Conservation (phyloP, 2,329 filamentous ascomycete genomes). For the Fusarium sp. region DNA sequence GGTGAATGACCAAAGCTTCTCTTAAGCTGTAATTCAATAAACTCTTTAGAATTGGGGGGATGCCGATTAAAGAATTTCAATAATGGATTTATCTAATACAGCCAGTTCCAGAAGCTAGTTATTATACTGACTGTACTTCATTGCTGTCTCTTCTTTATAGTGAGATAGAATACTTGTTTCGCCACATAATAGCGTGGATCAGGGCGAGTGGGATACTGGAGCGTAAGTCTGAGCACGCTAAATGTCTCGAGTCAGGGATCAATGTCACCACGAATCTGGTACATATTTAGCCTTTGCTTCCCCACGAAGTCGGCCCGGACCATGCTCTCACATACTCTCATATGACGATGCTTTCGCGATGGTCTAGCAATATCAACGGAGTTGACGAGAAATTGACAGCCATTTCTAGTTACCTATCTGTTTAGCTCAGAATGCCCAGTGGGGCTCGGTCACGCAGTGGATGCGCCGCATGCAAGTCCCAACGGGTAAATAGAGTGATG, state of each 20-base stretch:
- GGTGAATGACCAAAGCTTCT: too few relatives aligned
- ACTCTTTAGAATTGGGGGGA: too few relatives aligned
- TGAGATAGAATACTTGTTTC: background rate
- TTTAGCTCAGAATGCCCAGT: background rate
- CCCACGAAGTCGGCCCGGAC: background rate
- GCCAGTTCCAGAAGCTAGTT: too few relatives aligned
- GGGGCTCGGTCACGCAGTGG: background rate
- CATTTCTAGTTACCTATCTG: rapidly evolving
- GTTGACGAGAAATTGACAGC: rapidly evolving
- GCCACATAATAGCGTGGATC: background rate
- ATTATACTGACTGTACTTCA: too few relatives aligned
- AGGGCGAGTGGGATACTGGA: too few relatives aligned
- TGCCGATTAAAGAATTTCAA: too few relatives aligned
- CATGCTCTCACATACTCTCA: background rate
- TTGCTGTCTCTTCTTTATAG: background rate
- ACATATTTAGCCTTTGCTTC: background rate
- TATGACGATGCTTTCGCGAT: rapidly evolving
- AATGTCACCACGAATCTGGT: background rate
- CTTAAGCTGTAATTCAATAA: too few relatives aligned
- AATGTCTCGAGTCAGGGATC: background rate
- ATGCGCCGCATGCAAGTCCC: background rate
- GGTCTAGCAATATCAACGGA: rapidly evolving
- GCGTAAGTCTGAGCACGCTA: background rate
- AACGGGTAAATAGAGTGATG: background rate
- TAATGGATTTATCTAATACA: background rate